These are phyloP conservation scores for Rhodotorula sp. DNA, from an alignment of 1,284 basidiomycete species.

Conservation along the genomic window DNA sequence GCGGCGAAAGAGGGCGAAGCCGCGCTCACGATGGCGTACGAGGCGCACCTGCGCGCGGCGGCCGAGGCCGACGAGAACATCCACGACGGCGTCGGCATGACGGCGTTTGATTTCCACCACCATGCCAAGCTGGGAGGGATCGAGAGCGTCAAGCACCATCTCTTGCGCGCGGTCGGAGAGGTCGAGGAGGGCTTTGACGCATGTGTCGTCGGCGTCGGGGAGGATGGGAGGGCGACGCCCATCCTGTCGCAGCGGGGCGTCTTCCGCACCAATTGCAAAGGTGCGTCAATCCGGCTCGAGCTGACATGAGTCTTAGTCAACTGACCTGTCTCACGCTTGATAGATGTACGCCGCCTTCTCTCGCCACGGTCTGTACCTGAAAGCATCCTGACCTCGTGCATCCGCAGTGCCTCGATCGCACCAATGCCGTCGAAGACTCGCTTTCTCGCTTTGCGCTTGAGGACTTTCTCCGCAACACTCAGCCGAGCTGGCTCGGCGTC, in stretches of 20 bases:
- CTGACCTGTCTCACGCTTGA: background rate
- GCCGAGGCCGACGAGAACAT: conserved; percentile 20
- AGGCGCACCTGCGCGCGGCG: conserved; percentile 62
- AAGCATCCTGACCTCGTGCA: background rate
- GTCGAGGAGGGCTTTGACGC: conserved; percentile 81
- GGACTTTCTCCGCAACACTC: conserved; percentile 48
- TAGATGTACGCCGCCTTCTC: background rate
- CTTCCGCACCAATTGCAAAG: conserved; percentile 89
- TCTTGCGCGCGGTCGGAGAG: conserved; percentile 64
- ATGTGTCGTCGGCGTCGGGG: conserved; percentile 59
- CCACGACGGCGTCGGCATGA: conserved; percentile 56
- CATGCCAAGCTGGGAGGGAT: conserved; percentile 78
- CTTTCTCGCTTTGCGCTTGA: conserved; percentile 75
- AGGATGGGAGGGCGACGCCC: conserved; percentile 62
- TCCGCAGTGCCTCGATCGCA: conserved; percentile 76
- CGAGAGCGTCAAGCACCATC: conserved; percentile 75
- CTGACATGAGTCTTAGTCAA: background rate
- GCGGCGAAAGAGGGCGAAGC: conserved; percentile 90
- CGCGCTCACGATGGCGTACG: conserved; percentile 77
- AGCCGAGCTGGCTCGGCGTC: conserved; percentile 20
- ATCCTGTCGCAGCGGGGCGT: conserved; percentile 83
- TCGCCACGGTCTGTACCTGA: too few relatives aligned
- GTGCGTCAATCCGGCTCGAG: conserved; percentile 57
- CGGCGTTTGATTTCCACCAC: conserved; percentile 93
- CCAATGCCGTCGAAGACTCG: conserved; percentile 95